phyloP scores from a whole-genome alignment of 2,329 filamentous ascomycete species.

The Talaromyces atroroseus region DNA sequence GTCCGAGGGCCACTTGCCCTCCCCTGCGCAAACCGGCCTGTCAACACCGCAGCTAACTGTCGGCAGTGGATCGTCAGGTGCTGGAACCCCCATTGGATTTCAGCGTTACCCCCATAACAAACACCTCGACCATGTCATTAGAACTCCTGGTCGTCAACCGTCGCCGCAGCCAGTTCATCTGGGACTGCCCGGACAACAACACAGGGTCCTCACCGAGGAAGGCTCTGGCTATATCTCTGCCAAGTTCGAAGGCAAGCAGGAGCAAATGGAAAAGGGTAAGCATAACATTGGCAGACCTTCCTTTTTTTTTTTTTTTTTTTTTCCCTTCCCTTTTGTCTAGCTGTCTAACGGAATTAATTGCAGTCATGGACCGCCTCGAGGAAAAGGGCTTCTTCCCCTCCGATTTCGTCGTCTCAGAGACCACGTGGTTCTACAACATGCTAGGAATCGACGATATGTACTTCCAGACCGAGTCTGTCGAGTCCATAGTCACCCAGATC shows the following conservation, averaged over 20 bases:
- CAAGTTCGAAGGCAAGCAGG: constrained; percentile 84
- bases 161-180: constrained; percentile 87
- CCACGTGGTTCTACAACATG: constrained; percentile 95
- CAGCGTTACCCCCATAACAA: constrained; percentile 48
- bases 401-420: constrained; percentile 76
- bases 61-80: constrained; percentile 30
- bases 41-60: constrained; percentile 29
- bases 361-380: constrained; percentile 75
- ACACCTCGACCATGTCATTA: constrained; percentile 51
- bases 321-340: too few relatives aligned
- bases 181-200: constrained; percentile 57
- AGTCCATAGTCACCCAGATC: constrained; percentile 87
- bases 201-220: constrained; percentile 75
- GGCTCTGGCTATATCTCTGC: constrained; percentile 93
- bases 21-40: background rate
- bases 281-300: too few relatives aligned
- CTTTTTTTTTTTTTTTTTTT: too few relatives aligned
- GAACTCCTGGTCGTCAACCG: constrained; percentile 58
- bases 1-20: constrained; percentile 9
- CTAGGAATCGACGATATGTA: constrained; percentile 98
- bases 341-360: constrained; percentile 18
- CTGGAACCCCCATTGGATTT: constrained; percentile 39
- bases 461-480: constrained; percentile 82
- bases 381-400: constrained; percentile 80
- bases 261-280: constrained; percentile 79